Base-by-base conservation (phyloP, 2,329 filamentous ascomycete species). In the Sporothrix protearum region DNA sequence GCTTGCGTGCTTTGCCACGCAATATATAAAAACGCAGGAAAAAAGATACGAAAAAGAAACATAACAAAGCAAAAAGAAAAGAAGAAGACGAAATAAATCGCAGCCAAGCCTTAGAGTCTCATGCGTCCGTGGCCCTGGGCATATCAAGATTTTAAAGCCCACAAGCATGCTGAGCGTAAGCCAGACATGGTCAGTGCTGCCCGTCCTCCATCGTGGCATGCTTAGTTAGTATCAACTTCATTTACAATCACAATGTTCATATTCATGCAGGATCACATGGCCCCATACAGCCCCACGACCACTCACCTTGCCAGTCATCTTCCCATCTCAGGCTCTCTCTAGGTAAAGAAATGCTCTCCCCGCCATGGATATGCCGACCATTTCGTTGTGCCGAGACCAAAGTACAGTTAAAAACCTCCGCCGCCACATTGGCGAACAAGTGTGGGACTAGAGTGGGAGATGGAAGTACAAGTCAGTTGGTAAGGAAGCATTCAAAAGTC, bases 361-460 rank as follows among this genome's bases (percentile, higher is more conserved):
- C 30, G 28, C 53, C 25, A 51, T 36, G 25, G 55, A 70, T 63
- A 70, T 70, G 68, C 68, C 68, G 68, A 59, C 57, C 39, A 4
- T 49, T 25, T 14, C 22, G n/a, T 25, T 57, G 39, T 51, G 68
- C 68, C 68, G 63, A 63, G 68, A 12, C 33, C 42, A 42, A 59
- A 28, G 36, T 25, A 63, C 57, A 33, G 57, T 39, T 61, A 70
- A 68, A 57, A 39, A 55, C 36, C 68, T 28, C 53, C 42, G 68
- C 57, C 25, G 68, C 42, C 55, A 63, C 51, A 51, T 51, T 70
- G 28, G 57, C 39, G 45, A 47, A 19, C 25, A 14, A 12, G 6
- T n/a, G 45, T 36, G 53, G 25, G 28, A 16, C 16, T 36, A 16
- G n/a, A 16, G 10, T 25, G 33, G 16, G 33, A 25, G 8, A 22